phyloP scores from a whole-genome alignment of 2,329 filamentous ascomycete species.

The Xylariomycetidae sp. region DNA sequence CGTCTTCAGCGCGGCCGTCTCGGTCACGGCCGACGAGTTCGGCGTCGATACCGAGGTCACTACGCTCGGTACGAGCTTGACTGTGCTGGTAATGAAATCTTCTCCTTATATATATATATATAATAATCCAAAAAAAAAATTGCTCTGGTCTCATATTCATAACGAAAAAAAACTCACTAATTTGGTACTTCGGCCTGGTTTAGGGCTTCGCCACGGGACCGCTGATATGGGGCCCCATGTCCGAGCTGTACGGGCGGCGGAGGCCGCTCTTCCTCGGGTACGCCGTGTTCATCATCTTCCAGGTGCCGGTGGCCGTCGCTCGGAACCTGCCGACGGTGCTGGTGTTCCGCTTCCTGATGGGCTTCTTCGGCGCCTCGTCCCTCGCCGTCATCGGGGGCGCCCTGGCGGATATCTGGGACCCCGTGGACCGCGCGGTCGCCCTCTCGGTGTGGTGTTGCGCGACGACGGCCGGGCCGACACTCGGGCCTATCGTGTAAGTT shows the following conservation, averaged over 20 bases:
- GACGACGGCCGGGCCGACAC: background rate
- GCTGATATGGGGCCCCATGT: constrained; percentile 54
- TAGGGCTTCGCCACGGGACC: constrained; percentile 44
- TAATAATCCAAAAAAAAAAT: no score
- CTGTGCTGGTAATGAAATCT: no score
- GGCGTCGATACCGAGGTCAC: background rate
- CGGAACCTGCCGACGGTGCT: constrained; percentile 48
- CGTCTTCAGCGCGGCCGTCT: background rate
- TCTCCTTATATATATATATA: no score
- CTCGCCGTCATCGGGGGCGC: background rate
- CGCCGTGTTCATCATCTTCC: constrained; percentile 49
- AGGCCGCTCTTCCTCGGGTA: constrained; percentile 47
- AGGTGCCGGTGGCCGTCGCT: constrained; percentile 46
- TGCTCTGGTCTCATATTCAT: no score
- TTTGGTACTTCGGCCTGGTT: no score
- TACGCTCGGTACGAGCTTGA: background rate
- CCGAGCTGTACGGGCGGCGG: constrained; percentile 51
- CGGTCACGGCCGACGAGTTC: background rate
- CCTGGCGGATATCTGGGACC: background rate
- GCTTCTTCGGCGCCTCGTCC: constrained; percentile 41
- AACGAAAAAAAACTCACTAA: no score
- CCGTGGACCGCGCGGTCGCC: background rate
- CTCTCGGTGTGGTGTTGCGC: background rate
- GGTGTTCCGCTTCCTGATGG: constrained; percentile 58
- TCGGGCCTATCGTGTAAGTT: background rate